Base-by-base conservation (phyloP, 352 stramenopile genomes). In the Pythium rhizo-oryzae region DNA sequence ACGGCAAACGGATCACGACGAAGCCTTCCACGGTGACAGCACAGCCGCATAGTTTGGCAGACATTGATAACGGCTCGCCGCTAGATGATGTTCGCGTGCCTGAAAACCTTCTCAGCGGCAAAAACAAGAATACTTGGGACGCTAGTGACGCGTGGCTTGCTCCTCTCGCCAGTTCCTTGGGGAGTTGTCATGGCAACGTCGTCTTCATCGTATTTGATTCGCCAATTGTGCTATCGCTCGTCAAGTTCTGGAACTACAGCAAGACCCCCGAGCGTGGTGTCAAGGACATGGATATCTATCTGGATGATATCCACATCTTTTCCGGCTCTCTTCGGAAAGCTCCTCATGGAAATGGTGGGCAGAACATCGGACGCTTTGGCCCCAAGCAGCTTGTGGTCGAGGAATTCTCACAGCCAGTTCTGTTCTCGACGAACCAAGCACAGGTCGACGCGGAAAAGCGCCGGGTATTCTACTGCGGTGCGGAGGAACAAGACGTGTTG, bases 171-270 rank as follows among this genome's bases (percentile, higher is more conserved):
- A 90, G 85, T 58, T 96, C 87, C 0, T 56, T 96, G 0, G 81
- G 84, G 0, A 82, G 63, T 16, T 49, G 44, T 18, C 44, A 84
- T 2, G 86, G 84, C 39, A 96, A 96, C 35, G 62, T 90, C 8
- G 71, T 97, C 15, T 93, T 87, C 49, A 56, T 94, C 7, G 76
- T 71, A 6, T 97, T 94, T 55, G 84, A 97, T 37, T 58, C 60
- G 0, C 89, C 87, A 0, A 69, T 96, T 8, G 80, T 86, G 21
- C 35, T 96, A 5, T 96, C 87, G 0, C 80, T 94, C 62, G 84
- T 96, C 61, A 97, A 94, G 68, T 85, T 97, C 51, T 97, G 84
- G 84, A 97, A 97, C 55, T 97, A 97, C 69, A 85, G 72, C 65
- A 96, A 96, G 57, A 95, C 90, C 0, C 84, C 90, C 0, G 82